Base-by-base conservation (phyloP, 2,329 filamentous ascomycete genomes). In the Nigrospora osmanthi region DNA sequence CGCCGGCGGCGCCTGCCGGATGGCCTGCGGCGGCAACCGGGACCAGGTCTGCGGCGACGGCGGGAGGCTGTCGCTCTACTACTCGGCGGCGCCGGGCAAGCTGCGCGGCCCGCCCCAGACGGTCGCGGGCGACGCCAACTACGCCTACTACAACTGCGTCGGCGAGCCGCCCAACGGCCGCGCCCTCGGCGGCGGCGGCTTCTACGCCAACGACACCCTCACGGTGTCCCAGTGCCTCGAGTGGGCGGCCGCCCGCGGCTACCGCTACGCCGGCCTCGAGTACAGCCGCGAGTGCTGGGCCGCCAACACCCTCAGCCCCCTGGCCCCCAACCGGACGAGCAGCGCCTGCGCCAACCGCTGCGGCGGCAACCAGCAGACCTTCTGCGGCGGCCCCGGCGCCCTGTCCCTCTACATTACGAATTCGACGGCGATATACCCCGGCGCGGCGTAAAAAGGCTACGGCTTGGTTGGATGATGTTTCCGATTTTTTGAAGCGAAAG, bases 181-280 rank as follows among this genome's bases (percentile, higher is more conserved):
- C 16, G 42, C 45, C 14, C 39, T 46, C 28, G 16, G 47, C 11
- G 19, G 33, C 7, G 43, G 16, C 31, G 31, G 38, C 11, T n/a
- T 44, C 55, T 39, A 51, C 54, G 23, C 46, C 49, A 36, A 31
- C 23, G 35, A 41, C 19, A 51, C 47, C 41, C 64, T 68, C 62
- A 67, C 66, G 6, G 48, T 69, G 9, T 60, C 65, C 28, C 58
- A 52, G 46, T 70, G 67, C 48, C 59, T 43, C 19, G 42, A 33
- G 6, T 35, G 41, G 30, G 47, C 45, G 60, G 2, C 46, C 49
- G 35, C 66, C 55, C 47, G 47, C 15, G 55, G 49, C n/a, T 68
- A 62, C 49, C 46, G 53, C 36, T 68, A 59, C 48, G 69, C 67
- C 40, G 67, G 65, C 23, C 53, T 63, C 31, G 63, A 68, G 48